Evolutionary conservation across 139 green algal species (phyloP), one percentile per base, ranked within the genome.

Genomic region (Yamagishiella unicocca): DNA sequence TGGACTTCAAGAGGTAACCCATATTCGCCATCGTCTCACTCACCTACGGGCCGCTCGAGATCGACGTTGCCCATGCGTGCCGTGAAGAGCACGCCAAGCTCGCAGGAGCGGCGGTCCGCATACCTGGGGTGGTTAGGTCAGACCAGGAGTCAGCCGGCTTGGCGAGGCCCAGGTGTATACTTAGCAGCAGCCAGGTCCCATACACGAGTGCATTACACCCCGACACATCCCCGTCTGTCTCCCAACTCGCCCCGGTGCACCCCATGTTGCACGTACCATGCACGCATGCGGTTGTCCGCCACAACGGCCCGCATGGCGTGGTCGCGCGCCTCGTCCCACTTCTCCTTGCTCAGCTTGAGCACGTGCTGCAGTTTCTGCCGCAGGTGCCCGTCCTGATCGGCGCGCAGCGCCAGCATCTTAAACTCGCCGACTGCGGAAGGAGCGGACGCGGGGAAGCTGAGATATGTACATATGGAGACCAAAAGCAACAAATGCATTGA

Each of bases 311-410:
- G 84, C 92, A 97, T 94, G 9, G 96, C 96, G 83, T 98, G 96
- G 75, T 97, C 95, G 4, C 94, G 87, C 27, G 95, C 96, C 89
- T 98, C 95, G 43, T 97, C 95, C 96, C 96, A 98, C 91, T 98
- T 98, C 90, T 98, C 96, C 83, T 97, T 96, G 89, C 88, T 95
- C 50, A 98, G 93, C 93, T 98, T 98, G 14, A 98, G 89, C 84
- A 98, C 93, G 53, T 95, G 92, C 90, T 98, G 95, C 88, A 98
- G 87, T 85, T 96, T 95, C 86, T 97, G 94, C 14, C 95, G 80
- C 67, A 98, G 88, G 82, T 97, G 94, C 9, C 94, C 93, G 83
- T 98, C 96, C 45, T 93, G 89, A 78, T 98, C 96, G 10, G 96
- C 96, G 72, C 95, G 88, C 72, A 96, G 84, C 12, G 94, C 93